Conservation (phyloP, 352 stramenopile genomes). For the Pythium inflatum region DNA sequence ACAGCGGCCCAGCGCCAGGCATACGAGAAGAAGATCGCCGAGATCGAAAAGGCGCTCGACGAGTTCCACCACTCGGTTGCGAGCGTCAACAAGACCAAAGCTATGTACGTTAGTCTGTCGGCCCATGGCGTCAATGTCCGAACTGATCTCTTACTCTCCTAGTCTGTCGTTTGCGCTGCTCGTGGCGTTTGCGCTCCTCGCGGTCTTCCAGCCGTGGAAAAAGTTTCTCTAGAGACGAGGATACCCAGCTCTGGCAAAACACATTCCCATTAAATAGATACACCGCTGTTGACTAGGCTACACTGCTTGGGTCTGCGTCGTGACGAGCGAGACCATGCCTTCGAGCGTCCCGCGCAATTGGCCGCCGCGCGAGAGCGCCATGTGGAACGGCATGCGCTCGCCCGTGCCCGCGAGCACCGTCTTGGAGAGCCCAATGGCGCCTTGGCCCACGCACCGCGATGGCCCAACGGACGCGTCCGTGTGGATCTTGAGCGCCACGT, state of each 20-base stretch:
- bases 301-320: constrained; percentile 14
- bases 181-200: constrained; percentile 64
- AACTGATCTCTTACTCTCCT: too few relatives aligned
- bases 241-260: too few relatives aligned
- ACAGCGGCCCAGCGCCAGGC: constrained; percentile 49
- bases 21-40: constrained; percentile 78
- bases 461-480: constrained; percentile 38
- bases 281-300: background rate
- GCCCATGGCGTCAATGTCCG: too few relatives aligned
- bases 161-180: constrained; percentile 53
- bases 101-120: constrained; percentile 75
- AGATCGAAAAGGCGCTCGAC: constrained; percentile 76
- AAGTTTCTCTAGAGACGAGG: constrained; percentile 28
- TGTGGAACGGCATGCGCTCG: constrained; percentile 45
- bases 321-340: constrained; percentile 42
- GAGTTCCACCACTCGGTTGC: constrained; percentile 76
- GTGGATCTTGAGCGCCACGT: constrained; percentile 77
- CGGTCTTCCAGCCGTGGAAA: constrained; percentile 79
- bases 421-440: constrained; percentile 66
- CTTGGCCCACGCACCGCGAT: constrained; percentile 55
- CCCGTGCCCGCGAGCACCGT: constrained; percentile 36
- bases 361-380: constrained; percentile 60
- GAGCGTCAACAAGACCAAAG: constrained; percentile 81
- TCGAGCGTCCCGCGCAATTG: constrained; percentile 61
- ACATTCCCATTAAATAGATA: constrained; percentile 36